These are phyloP conservation scores for Pelargonium australe DNA, from an alignment of 441 rosid species.

Conservation along the genomic window DNA sequence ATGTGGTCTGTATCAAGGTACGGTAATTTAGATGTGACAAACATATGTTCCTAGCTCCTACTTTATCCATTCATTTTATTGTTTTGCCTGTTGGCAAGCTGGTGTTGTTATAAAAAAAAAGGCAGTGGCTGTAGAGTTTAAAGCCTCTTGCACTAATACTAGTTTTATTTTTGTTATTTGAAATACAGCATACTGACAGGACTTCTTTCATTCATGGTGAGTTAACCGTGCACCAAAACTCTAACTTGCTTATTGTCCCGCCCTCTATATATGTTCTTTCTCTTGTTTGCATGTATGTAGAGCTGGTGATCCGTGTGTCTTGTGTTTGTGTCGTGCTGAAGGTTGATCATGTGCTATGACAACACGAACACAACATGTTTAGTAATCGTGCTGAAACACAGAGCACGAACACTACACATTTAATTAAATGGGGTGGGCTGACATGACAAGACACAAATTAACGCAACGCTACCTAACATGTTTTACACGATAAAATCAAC, in stretches of 20 bases:
- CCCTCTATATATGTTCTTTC: background rate
- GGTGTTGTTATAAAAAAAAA: background rate
- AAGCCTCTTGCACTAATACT: conserved; percentile 14
- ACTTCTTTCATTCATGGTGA: conserved; percentile 97
- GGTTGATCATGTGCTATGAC: too few species aligned
- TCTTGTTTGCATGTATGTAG: too few species aligned
- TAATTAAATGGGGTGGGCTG: too few species aligned
- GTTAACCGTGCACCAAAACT: conserved; percentile 23
- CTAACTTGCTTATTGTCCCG: too few species aligned
- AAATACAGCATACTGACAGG: conserved; percentile 90
- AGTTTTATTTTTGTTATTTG: conserved; percentile 15
- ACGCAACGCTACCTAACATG: background rate
- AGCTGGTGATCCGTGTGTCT: background rate
- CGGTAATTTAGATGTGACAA: conserved; percentile 3
- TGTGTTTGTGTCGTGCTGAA: background rate
- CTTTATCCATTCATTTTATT: background rate
- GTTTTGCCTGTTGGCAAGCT: background rate
- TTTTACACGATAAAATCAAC: too few species aligned
- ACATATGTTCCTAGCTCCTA: background rate
- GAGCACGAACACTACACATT: too few species aligned
- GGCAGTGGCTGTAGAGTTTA: conserved; percentile 11
- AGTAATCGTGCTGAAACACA: too few species aligned
- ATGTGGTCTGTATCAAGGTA: conserved; percentile 99
- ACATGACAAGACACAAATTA: too few species aligned
- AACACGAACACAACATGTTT: too few species aligned